Evolutionary conservation across 305 asterid species (phyloP).

Genomic region (Petunia hybrid): DNA sequence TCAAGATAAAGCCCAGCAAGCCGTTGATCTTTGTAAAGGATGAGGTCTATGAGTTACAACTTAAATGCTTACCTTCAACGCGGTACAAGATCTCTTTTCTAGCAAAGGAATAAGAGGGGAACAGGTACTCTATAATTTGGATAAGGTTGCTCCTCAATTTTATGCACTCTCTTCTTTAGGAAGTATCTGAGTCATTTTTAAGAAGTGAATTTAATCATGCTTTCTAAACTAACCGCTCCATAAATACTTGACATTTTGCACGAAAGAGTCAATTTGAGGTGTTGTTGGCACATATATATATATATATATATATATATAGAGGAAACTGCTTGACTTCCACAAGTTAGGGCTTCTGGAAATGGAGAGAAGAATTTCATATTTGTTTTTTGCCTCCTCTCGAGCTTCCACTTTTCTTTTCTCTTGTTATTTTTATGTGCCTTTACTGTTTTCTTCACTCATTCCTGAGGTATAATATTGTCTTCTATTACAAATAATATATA

Average conservation of each 20-base stretch:
- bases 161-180: not conserved
- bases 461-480: not conserved
- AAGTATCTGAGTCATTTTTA: too few species aligned
- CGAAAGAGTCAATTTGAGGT: too few species aligned
- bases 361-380: not conserved
- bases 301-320: too few species aligned
- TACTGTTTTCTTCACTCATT: not conserved
- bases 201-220: too few species aligned
- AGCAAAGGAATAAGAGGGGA: slow-evolving; percentile 35
- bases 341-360: not conserved
- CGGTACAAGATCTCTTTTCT: slow-evolving; percentile 55
- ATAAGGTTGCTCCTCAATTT: slow-evolving; percentile 33
- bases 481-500: not conserved
- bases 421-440: not conserved
- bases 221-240: too few species aligned
- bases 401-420: not conserved
- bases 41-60: slow-evolving; percentile 69
- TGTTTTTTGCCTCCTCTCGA: not conserved
- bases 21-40: slow-evolving; percentile 62
- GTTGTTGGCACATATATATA: too few species aligned
- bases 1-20: slow-evolving; percentile 51
- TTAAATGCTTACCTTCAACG: slow-evolving; percentile 50
- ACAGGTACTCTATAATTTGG: slow-evolving; percentile 38
- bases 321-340: not conserved
- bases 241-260: too few species aligned